A percentile compares a stretch with the other conserved stretches of the same genome.
These are phyloP conservation scores for Cladobotryum mycophilum DNA, from an alignment of 2,329 filamentous ascomycete species.

Conservation along the genomic window DNA sequence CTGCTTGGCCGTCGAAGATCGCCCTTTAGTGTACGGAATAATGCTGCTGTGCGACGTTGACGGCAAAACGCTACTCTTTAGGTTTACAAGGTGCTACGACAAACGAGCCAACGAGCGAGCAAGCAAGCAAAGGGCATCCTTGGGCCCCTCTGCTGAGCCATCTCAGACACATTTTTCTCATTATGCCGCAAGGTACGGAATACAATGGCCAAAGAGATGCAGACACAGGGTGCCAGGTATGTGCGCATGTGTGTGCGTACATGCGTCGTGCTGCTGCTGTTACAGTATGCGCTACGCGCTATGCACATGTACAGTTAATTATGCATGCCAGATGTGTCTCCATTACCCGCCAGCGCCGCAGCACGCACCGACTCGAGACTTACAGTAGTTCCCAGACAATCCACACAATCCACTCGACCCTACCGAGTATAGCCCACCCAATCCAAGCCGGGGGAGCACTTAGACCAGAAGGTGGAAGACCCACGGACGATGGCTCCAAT, in stretches of 20 bases:
- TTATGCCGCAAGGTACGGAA: not conserved
- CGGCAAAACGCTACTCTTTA: not conserved
- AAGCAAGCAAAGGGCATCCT: too few relatives aligned
- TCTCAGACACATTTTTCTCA: too few relatives aligned
- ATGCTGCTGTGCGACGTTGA: not conserved
- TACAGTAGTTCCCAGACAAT: not conserved
- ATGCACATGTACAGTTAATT: not conserved
- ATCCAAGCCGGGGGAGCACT: conserved; percentile 3
- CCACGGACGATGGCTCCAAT: conserved; percentile 13
- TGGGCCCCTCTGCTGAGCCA: too few relatives aligned
- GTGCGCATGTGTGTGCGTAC: not conserved
- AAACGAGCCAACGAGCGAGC: too few relatives aligned
- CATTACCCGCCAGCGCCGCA: not conserved
- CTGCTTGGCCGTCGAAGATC: too few relatives aligned
- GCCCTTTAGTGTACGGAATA: too few relatives aligned
- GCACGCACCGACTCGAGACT: not conserved
- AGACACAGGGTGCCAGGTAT: not conserved
- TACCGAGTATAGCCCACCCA: not conserved
- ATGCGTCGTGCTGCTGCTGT: not conserved
- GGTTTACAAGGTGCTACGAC: too few relatives aligned
- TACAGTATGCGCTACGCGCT: not conserved
- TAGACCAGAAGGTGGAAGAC: conserved; percentile 11
- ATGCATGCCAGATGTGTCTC: conserved; percentile 1
- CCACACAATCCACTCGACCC: not conserved
- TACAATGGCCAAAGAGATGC: not conserved